Evolutionary conservation across 345 rosid genomes (phyloP), one percentile per base, ranked within the genome.

Genomic region (Rhodamnia rubescens): DNA sequence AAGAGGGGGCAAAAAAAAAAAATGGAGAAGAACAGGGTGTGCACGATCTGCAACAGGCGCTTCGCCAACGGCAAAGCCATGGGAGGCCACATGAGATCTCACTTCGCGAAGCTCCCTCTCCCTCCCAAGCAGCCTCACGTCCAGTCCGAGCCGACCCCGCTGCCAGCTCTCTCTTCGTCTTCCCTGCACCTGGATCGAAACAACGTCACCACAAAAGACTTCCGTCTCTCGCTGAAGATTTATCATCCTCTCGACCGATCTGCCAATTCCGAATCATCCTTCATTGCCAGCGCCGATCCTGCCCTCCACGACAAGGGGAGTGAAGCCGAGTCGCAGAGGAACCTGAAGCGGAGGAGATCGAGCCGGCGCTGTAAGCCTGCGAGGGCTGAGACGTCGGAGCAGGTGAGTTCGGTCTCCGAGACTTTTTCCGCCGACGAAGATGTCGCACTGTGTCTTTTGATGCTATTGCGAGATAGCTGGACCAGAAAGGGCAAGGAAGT

Each of bases 61-160:
- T 92, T 93, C 59, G 89, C 92, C 26, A 92, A 88, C 83, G 93
- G 96, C 52, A 93, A 92, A 88, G 96, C 96, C 88, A 89, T 93
- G 94, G 96, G 96, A 27, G 96, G 94, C 36, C 96, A 92, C 87
- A 91, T 92, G 94, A 92, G 93, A 91, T 92, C 94, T 88, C 94
- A 93, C 87, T 29, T 89, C 0, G 91, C 89, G 8, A 92, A 89
- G 84, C 89, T 88, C n/a, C 93, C 92, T 11, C 74, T 93, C 42
- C 88, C 93, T 82, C 75, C 90, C 2, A 91, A 88, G 42, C 89
- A 84, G 56, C 50, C 84, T 20, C 6, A 14, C 56, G 83, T 15
- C 82, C 85, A 57, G 74, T 7, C 86, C 49, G 52, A 84, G 81
- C 53, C 59, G 8, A 21, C 52, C 52, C 58, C n/a, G 18, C 47